A percentile compares a stretch with the other conserved stretches of the same genome.
Evolutionary conservation across 805 yeast species (phyloP).

Genomic region (Sugiyamaella mastotermitis): DNA sequence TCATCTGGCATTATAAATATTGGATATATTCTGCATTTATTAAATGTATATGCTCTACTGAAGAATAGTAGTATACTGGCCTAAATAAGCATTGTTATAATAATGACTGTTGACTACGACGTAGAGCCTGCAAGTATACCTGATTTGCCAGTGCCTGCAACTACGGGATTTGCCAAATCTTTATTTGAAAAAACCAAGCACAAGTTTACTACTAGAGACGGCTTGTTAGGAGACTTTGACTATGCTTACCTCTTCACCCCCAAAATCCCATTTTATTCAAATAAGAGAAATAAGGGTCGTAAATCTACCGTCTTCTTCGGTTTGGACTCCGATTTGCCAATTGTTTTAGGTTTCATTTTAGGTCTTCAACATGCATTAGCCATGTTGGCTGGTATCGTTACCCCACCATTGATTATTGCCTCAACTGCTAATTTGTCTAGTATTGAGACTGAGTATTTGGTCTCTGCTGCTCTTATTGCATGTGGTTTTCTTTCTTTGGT

Average conservation of each 20-base stretch:
- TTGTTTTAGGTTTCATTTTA: slow-evolving; percentile 65
- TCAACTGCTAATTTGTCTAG: slow-evolving; percentile 51
- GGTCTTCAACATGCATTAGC: slow-evolving; percentile 87
- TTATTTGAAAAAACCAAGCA: slow-evolving; percentile 1
- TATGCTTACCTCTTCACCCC: slow-evolving; percentile 78
- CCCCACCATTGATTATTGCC: slow-evolving; percentile 76
- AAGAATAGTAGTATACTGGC: too few relatives aligned
- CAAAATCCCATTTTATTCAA: slow-evolving; percentile 57
- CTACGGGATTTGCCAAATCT: background rate
- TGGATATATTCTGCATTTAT: too few relatives aligned
- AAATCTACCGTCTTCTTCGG: slow-evolving; percentile 60
- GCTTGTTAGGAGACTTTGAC: slow-evolving; percentile 83
- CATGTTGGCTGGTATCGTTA: slow-evolving; percentile 85
- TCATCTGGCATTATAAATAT: too few relatives aligned
- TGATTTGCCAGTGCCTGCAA: too few relatives aligned
- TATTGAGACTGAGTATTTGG: slow-evolving; percentile 52
- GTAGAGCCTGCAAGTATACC: too few relatives aligned
- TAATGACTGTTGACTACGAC: background rate
- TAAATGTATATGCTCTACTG: too few relatives aligned
- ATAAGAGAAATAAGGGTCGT: slow-evolving; percentile 15
- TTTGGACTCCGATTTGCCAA: slow-evolving; percentile 71
- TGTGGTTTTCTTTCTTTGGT: slow-evolving; percentile 65
- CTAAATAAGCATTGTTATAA: too few relatives aligned
- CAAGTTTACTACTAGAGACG: slow-evolving; percentile 65
- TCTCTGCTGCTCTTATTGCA: slow-evolving; percentile 65